Evolutionary conservation across 352 stramenopile species (phyloP), one percentile per base, ranked within the genome.

Genomic region (Aphanomyces invadans): DNA sequence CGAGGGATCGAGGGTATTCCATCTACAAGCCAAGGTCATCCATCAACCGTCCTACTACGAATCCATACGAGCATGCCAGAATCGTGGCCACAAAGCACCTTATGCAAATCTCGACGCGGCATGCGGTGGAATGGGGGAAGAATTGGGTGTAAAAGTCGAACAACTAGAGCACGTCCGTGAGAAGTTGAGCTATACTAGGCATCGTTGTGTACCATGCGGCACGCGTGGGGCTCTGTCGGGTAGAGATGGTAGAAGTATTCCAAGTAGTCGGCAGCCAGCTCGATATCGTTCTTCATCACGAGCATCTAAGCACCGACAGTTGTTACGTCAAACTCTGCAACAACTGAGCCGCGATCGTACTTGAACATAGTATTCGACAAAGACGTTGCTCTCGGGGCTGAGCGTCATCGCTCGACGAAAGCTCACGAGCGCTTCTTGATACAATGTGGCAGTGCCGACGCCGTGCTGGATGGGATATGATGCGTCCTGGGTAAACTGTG

Each of bases 371-470:
- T 84, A 79, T 65, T 89, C 79, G 39, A 88, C 65, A 70, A 87
- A 90, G 33, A 90, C 71, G 0, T 73, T 72, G 15, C 78, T 89
- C 28, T 71, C 73, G 3, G 81, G 80, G 52, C 70, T 80, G 25
- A 87, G 36, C 1, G 81, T 79, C 5, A 86, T 76, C 17, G 81
- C 85, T 39, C 82, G 82, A 11, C 78, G 76, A 31, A 93, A 60
- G 28, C 81, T 73, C 53, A 69, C 77, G 15, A 55, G 65, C 3
- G 82, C 80, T 23, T 90, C 75, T 72, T 93, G 81, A 53, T 86
- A 93, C 11, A 93, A 69, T 48, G 90, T 81, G 39, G 88, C 76
- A 15, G 80, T 74, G 9, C 85, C 85, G 32, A 93, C 81, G 4
- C 73, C 76, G 38, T 71, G 77, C 65, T 85, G 74, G 11, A 90